phyloP scores from a whole-genome alignment of 148 eudicot genomes.

The Rhododendron ovatum region DNA sequence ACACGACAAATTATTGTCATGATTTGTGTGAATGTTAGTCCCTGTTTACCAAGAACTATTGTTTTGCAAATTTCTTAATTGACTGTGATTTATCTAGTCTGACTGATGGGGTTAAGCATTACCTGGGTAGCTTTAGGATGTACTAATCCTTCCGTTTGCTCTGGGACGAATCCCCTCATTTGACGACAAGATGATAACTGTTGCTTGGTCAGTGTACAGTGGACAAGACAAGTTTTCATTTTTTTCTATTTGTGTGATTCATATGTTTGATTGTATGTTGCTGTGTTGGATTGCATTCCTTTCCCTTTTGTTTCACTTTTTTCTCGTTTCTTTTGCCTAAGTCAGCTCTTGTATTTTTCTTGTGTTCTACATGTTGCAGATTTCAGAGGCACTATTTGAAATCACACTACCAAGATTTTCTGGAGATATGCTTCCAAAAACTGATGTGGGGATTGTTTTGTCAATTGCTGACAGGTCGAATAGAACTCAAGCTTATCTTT shows the following conservation, averaged over 20 bases:
- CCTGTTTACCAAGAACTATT: background rate
- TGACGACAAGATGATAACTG: background rate
- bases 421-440: slow-evolving; percentile 83
- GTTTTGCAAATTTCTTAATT: background rate
- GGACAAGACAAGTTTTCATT: background rate
- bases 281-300: background rate
- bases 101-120: background rate
- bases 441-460: slow-evolving; percentile 71
- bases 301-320: background rate
- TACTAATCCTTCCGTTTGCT: background rate
- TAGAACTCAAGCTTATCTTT: slow-evolving; percentile 1
- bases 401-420: slow-evolving; percentile 92
- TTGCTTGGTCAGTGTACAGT: background rate
- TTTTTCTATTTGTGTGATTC: background rate
- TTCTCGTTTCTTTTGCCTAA: background rate
- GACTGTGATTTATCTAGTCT: background rate
- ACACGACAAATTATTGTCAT: background rate
- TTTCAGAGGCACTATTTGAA: slow-evolving; percentile 91
- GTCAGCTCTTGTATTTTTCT: background rate
- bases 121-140: background rate
- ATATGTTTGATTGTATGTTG: background rate
- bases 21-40: background rate
- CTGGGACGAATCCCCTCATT: background rate
- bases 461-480: slow-evolving; percentile 83
- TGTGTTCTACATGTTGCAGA: slow-evolving; percentile 28